phyloP scores from a whole-genome alignment of 2,329 filamentous ascomycete species.

The Cercospora sesami region DNA sequence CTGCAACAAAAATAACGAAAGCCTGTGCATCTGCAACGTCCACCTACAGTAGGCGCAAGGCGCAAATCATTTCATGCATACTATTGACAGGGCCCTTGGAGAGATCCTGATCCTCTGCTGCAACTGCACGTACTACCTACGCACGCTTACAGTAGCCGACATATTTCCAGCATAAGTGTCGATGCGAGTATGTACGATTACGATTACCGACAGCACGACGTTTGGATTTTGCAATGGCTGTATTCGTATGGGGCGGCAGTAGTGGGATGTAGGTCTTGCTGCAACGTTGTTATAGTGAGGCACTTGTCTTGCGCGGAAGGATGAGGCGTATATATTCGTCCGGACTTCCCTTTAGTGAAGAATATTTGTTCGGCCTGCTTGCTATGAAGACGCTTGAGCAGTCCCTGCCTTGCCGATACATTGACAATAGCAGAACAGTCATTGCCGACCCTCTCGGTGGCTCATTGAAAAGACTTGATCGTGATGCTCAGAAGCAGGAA shows the following conservation, averaged over 20 bases:
- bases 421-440: neutral
- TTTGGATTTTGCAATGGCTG: neutral
- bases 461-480: neutral
- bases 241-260: neutral
- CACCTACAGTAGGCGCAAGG: neutral
- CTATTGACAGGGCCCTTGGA: neutral
- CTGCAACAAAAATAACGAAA: neutral
- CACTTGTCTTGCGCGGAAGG: neutral
- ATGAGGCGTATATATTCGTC: neutral
- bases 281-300: neutral
- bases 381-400: too few species aligned
- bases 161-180: neutral
- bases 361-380: too few species aligned
- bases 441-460: neutral
- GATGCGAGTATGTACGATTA: neutral
- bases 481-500: neutral
- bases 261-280: neutral
- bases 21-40: constrained; percentile 1
- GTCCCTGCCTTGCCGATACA: neutral
- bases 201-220: neutral
- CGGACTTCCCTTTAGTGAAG: too few species aligned
- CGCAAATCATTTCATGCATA: neutral
- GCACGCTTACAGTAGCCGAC: neutral
- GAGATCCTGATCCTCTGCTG: neutral
- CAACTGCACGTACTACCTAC: constrained; percentile 1